Base-by-base conservation (phyloP, 2,329 filamentous ascomycete genomes). In the Hirsutella rhossiliensis region DNA sequence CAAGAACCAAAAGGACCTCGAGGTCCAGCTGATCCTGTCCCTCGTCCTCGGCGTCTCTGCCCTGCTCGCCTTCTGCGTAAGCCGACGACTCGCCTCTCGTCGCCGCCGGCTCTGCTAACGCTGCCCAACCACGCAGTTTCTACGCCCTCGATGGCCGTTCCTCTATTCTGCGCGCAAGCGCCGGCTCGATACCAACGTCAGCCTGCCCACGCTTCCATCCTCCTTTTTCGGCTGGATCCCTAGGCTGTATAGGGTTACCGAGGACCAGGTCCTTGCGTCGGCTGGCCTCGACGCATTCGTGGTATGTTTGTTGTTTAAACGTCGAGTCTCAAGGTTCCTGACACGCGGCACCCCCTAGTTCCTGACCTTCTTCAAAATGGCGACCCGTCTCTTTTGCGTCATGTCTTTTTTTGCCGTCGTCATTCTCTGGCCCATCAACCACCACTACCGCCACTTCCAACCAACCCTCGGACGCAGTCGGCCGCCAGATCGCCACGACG, bases 251-350 rank as follows among this genome's bases (percentile, higher is more conserved):
- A 78, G 67, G 52, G 85, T 98, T 48, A 87, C 81, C 1, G 89
- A 97, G 52, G 82, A 94, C 57, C 84, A 97, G 62, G 80, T 98
- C 4, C 72, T 98, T 43, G 81, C 84, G 15, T 90, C 88, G 18
- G 90, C 90, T 17, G 92, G 92, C 0, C 75, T 98, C 41, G 92
- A 98, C 67, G 92, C 92, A 42, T 98, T 87, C 65, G 92, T 96
- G 51, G 83, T 86, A 66, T 53, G 75, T 69, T 19, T 15, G 27
- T 5, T 13, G 29, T n/a, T n/a, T n/a, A n/a, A n/a, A n/a, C n/a
- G n/a, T n/a, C n/a, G n/a, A n/a, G n/a, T n/a, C n/a, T n/a, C n/a
- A n/a, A n/a, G n/a, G 30, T 42, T 43, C 43, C 47, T 58, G 43
- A 62, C 44, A 3, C 11, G n/a, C 9, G 3, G 20, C 11, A 6